Percentiles rank a stretch among this genome's conserved stretches.
Conservation (phyloP, 768 basidiomycete species). For the Antrodiella citrinella region DNA sequence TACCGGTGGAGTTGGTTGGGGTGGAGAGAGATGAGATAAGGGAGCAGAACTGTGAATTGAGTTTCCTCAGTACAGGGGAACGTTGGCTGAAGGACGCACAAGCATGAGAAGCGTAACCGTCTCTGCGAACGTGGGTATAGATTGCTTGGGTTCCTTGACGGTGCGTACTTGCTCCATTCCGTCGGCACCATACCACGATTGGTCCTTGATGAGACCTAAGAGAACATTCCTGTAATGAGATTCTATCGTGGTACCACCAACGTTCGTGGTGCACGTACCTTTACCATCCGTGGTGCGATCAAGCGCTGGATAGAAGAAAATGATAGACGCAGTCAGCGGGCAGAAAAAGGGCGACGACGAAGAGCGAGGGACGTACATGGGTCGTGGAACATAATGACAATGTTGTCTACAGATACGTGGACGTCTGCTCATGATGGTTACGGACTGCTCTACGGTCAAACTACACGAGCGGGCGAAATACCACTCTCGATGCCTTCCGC, state of each 20-base stretch:
- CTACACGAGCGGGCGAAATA: too few species aligned
- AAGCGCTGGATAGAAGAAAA: conserved; percentile 38
- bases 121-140: conserved; percentile 87
- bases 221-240: conserved; percentile 10
- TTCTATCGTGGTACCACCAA: conserved; percentile 5
- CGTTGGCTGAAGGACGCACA: conserved; percentile 24
- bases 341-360: too few species aligned
- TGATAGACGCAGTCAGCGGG: too few species aligned
- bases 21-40: not conserved
- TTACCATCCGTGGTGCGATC: conserved; percentile 71
- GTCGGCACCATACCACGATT: conserved; percentile 36
- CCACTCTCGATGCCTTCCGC: conserved; percentile 97
- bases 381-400: conserved; percentile 95
- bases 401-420: conserved; percentile 79
- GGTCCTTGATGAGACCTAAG: conserved; percentile 48
- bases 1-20: not conserved
- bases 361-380: conserved; percentile 41
- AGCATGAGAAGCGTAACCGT: conserved; percentile 75
- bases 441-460: too few species aligned
- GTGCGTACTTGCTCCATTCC: conserved; percentile 78
- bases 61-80: not conserved
- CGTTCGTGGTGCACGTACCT: conserved; percentile 31
- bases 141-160: conserved; percentile 70
- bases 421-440: conserved; percentile 74
- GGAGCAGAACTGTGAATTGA: not conserved